Percentiles rank a stretch among this genome's conserved stretches.
Conservation (phyloP, 148 eudicot species). For the Camellia granthamiana region DNA sequence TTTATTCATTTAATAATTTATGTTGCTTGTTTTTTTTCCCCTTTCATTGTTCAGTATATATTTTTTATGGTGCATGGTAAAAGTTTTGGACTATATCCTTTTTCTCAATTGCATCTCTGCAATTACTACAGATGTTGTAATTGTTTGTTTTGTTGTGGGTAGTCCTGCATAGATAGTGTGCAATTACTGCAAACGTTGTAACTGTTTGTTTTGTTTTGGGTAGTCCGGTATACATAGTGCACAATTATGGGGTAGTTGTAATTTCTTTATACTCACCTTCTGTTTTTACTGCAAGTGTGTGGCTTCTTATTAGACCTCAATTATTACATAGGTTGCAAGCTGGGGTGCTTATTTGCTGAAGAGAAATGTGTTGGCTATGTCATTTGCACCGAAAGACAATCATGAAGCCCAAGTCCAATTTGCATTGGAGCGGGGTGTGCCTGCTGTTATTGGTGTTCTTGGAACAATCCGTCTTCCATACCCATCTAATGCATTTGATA, state of each 20-base stretch:
- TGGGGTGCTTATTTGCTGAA: slow-evolving; percentile 81
- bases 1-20: no score
- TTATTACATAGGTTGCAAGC: slow-evolving; percentile 62
- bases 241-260: neutral
- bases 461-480: slow-evolving; percentile 68
- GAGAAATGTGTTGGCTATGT: slow-evolving; percentile 68
- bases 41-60: no score
- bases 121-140: neutral
- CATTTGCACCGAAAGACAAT: slow-evolving; percentile 78
- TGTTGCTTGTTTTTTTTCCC: no score
- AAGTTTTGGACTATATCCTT: neutral
- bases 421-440: slow-evolving; percentile 83
- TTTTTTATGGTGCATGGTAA: no score
- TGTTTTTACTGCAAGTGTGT: neutral
- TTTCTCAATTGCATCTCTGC: no score
- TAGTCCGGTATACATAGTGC: neutral
- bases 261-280: no score
- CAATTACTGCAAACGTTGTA: neutral
- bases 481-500: slow-evolving; percentile 75
- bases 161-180: neutral
- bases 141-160: no score
- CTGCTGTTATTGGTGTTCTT: slow-evolving; percentile 84
- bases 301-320: neutral
- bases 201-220: no score
- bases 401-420: slow-evolving; percentile 90